Evolutionary conservation across 2,329 filamentous ascomycete species (phyloP).

Genomic region (Calonectria fujianensis): DNA sequence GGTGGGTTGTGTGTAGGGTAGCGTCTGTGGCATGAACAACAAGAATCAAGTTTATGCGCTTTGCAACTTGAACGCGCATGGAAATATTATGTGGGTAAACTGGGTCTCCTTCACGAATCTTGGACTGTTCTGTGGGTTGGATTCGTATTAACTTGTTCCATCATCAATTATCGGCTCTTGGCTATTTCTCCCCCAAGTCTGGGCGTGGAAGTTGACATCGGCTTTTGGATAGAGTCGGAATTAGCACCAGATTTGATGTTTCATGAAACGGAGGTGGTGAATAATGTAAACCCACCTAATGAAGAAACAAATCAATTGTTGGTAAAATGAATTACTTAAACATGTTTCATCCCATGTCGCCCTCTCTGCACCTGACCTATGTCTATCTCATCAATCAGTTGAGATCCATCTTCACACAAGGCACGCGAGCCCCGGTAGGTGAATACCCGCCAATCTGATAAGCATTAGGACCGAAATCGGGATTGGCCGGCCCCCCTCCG

Average conservation of each 20-base stretch:
- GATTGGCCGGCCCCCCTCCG: slow-evolving; percentile 36
- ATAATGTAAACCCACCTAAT: background rate
- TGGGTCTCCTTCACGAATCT: background rate
- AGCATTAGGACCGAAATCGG: slow-evolving; percentile 39
- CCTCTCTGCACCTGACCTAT: background rate
- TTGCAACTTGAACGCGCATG: background rate
- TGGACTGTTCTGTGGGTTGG: background rate
- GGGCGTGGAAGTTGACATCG: background rate
- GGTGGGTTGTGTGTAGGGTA: slow-evolving; percentile 13
- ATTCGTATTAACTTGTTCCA: background rate
- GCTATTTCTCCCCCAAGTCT: background rate
- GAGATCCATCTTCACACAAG: background rate
- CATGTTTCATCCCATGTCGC: background rate
- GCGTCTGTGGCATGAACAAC: background rate
- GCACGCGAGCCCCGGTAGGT: slow-evolving; percentile 46
- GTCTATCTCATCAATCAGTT: background rate
- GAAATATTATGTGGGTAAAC: background rate
- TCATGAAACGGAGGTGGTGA: background rate
- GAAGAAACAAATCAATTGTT: background rate
- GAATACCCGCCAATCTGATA: slow-evolving; percentile 52
- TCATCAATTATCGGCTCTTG: background rate
- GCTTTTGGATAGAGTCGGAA: background rate
- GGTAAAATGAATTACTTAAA: background rate
- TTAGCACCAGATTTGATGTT: background rate
- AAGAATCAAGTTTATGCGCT: slow-evolving; percentile 16